Evolutionary conservation across 2,329 filamentous ascomycete genomes (phyloP).

Genomic region (Tolypocladium guangdongense): DNA sequence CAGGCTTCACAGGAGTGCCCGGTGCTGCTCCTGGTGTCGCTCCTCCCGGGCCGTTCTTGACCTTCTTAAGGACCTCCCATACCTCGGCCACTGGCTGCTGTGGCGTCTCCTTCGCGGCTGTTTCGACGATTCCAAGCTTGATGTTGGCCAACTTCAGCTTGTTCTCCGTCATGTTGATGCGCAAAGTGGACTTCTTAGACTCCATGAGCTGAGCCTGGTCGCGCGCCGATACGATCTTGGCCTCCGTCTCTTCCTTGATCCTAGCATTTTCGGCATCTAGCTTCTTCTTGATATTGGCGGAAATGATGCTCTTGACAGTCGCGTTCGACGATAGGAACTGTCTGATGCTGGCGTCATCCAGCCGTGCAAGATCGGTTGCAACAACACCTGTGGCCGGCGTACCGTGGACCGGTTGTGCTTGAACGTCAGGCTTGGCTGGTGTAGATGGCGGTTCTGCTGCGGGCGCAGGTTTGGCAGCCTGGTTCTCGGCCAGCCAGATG

Average conservation of each 20-base stretch:
- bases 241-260: constrained; percentile 43
- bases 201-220: constrained; percentile 61
- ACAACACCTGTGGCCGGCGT: constrained; percentile 25
- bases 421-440: constrained; percentile 21
- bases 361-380: constrained; percentile 31
- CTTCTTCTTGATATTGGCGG: constrained; percentile 57
- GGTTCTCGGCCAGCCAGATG: constrained; percentile 47
- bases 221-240: constrained; percentile 40
- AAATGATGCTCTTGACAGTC: constrained; percentile 47
- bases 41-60: constrained; percentile 39
- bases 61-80: constrained; percentile 73
- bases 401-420: constrained; percentile 14
- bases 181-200: constrained; percentile 62
- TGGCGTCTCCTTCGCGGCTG: constrained; percentile 75
- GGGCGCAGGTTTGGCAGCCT: constrained; percentile 9
- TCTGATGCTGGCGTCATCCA: constrained; percentile 45
- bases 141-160: constrained; percentile 51
- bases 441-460: constrained; percentile 21
- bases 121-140: constrained; percentile 69
- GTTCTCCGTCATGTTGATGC: constrained; percentile 70
- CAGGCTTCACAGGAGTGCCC: constrained; percentile 6
- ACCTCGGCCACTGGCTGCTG: constrained; percentile 76
- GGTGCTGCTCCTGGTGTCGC: constrained; percentile 6
- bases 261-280: constrained; percentile 54
- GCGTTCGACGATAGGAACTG: constrained; percentile 45